Evolutionary conservation across 2,329 filamentous ascomycete genomes (phyloP).

Genomic region (Xylariaceae sp.): DNA sequence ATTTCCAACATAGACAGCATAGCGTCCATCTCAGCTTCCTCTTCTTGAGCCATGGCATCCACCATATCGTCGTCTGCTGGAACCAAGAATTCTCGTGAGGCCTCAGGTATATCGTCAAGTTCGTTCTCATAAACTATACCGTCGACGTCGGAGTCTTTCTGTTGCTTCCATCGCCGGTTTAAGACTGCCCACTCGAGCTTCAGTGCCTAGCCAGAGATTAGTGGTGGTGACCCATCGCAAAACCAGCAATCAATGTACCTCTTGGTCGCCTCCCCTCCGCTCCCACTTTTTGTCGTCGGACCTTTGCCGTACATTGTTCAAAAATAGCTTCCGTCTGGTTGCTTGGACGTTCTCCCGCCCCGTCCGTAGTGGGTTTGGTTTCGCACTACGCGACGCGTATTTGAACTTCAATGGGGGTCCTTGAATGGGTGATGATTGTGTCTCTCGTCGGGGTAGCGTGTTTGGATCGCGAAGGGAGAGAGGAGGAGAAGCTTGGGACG

Average conservation of each 20-base stretch:
- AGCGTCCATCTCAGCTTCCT: conserved; percentile 55
- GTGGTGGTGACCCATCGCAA: not conserved
- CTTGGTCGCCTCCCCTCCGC: conserved; percentile 59
- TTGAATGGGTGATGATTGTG: conserved; percentile 33
- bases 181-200: conserved; percentile 39
- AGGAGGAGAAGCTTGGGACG: conserved; percentile 41
- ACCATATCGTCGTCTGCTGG: conserved; percentile 44
- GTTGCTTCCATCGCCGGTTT: conserved; percentile 32
- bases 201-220: conserved; percentile 27
- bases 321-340: conserved; percentile 61
- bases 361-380: conserved; percentile 59
- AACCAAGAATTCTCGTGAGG: conserved; percentile 21
- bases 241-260: conserved; percentile 31
- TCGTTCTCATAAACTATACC: conserved; percentile 45
- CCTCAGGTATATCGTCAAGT: conserved; percentile 44
- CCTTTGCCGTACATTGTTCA: conserved; percentile 61
- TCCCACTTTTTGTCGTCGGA: conserved; percentile 57
- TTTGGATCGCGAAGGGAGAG: conserved; percentile 41
- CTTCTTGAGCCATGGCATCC: conserved; percentile 45
- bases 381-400: conserved; percentile 51
- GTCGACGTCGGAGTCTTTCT: conserved; percentile 35
- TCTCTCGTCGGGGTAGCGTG: conserved; percentile 35
- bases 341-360: conserved; percentile 60
- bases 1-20: conserved; percentile 45
- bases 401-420: conserved; percentile 28